Evolutionary conservation across 768 basidiomycete genomes (phyloP).

Genomic region (Flagelloscypha sp.): DNA sequence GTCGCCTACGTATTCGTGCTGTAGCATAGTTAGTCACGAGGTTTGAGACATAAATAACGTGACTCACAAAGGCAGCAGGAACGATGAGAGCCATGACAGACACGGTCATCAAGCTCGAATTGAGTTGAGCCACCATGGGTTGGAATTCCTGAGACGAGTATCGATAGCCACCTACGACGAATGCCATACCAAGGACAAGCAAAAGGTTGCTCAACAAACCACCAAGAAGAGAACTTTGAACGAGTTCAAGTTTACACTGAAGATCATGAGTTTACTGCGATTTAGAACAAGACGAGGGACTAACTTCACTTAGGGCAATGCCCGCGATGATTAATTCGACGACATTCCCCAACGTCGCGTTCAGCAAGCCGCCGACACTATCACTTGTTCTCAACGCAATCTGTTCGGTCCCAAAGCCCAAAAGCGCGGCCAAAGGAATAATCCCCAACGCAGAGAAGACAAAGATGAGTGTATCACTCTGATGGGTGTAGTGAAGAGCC

Average conservation of each 20-base stretch:
- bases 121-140: constrained; percentile 52
- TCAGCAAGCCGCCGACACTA: constrained; percentile 44
- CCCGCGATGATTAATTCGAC: constrained; percentile 46
- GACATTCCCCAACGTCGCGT: constrained; percentile 45
- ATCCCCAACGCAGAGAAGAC: constrained; percentile 40
- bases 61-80: constrained; percentile 50
- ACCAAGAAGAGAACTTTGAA: constrained; percentile 44
- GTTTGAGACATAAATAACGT: constrained; percentile 9
- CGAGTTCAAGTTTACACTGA: constrained; percentile 44
- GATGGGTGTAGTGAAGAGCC: constrained; percentile 38
- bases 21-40: constrained; percentile 10
- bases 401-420: constrained; percentile 47
- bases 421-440: constrained; percentile 42
- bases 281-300: constrained; percentile 16
- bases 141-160: constrained; percentile 47
- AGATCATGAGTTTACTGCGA: not conserved
- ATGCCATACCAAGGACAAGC: constrained; percentile 75
- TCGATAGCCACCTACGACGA: constrained; percentile 54
- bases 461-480: constrained; percentile 38
- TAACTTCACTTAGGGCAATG: constrained; percentile 29
- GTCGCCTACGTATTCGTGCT: constrained; percentile 30
- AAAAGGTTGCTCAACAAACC: constrained; percentile 61
- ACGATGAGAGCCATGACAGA: constrained; percentile 64
- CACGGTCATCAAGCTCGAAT: constrained; percentile 59
- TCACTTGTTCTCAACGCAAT: constrained; percentile 39